A percentile compares a stretch with the other conserved stretches of the same genome.
Conservation (phyloP, 306 rosid species). For the Abrus pulchellus region DNA sequence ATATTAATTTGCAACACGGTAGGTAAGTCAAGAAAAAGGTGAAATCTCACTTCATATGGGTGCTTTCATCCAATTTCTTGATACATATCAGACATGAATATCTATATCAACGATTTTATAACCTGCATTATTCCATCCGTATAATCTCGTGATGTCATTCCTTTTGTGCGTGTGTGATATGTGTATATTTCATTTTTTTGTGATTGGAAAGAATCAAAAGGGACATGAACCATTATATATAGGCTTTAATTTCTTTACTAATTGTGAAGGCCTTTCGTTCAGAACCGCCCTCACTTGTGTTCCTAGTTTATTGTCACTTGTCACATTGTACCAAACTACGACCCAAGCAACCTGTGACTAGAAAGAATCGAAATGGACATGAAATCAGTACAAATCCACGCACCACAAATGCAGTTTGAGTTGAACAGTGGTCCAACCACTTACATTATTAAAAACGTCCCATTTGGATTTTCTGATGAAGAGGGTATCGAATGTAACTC, state of each 20-base stretch:
- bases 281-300: not conserved
- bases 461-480: constrained; percentile 23
- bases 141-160: constrained; percentile 37
- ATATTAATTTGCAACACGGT: constrained; percentile 8
- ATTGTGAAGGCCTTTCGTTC: constrained; percentile 28
- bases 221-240: not conserved
- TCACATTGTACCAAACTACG: constrained; percentile 18
- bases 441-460: not conserved
- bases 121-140: constrained; percentile 34
- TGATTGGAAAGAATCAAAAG: constrained; percentile 28
- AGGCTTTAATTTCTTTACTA: constrained; percentile 25
- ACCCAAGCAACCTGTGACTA: constrained; percentile 23
- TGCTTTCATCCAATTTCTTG: not conserved
- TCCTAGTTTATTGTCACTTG: constrained; percentile 27
- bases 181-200: not conserved
- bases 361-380: constrained; percentile 29
- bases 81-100: not conserved
- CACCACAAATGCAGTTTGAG: constrained; percentile 14
- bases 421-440: constrained; percentile 50
- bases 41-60: constrained; percentile 11
- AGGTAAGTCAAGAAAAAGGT: not conserved
- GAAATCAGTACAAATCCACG: constrained; percentile 36
- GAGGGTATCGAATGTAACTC: constrained; percentile 2
- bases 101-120: constrained; percentile 8
- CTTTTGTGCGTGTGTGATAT: constrained; percentile 16